Conservation (phyloP, 2,329 filamentous ascomycete genomes). For the Epichloe coenophiala region DNA sequence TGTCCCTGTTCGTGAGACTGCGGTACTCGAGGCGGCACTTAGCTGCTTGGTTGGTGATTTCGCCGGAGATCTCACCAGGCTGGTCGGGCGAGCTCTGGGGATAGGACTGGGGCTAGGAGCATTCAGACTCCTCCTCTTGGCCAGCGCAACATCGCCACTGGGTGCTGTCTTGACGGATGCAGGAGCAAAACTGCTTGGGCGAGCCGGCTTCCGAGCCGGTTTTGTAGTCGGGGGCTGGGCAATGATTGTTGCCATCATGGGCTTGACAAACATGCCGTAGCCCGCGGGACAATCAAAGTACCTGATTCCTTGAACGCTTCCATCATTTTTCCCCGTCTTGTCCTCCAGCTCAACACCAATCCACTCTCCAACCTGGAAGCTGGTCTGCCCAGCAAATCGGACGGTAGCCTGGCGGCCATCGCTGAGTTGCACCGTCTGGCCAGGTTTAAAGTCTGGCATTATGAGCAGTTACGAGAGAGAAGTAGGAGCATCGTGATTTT, state of each 20-base stretch:
- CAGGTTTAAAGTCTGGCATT: slow-evolving; percentile 47
- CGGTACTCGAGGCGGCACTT: slow-evolving; percentile 39
- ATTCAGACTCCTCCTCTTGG: slow-evolving; percentile 56
- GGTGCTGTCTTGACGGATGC: slow-evolving; percentile 25
- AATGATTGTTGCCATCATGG: slow-evolving; percentile 50
- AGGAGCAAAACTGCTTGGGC: slow-evolving; percentile 36
- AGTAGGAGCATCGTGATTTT: slow-evolving; percentile 19
- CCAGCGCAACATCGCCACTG: slow-evolving; percentile 36
- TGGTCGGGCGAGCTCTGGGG: slow-evolving; percentile 43
- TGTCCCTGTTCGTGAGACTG: slow-evolving; percentile 50
- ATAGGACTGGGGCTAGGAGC: slow-evolving; percentile 60
- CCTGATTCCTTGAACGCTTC: slow-evolving; percentile 70
- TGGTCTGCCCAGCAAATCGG: slow-evolving; percentile 67
- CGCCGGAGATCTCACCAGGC: slow-evolving; percentile 53
- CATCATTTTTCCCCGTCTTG: slow-evolving; percentile 82
- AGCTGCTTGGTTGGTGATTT: slow-evolving; percentile 72
- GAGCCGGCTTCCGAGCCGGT: slow-evolving; percentile 24
- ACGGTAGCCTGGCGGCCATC: slow-evolving; percentile 67
- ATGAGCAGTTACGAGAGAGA: slow-evolving; percentile 16
- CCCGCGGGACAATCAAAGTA: slow-evolving; percentile 80
- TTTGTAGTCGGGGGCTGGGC: slow-evolving; percentile 32
- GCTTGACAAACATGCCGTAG: slow-evolving; percentile 72
- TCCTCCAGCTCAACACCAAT: slow-evolving; percentile 80
- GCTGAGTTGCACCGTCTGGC: slow-evolving; percentile 65
- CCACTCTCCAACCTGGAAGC: slow-evolving; percentile 75